A percentile compares a stretch with the other conserved stretches of the same genome.
Evolutionary conservation across 73 alveolate genomes (phyloP).

Genomic region (Symbiodinium natans): DNA sequence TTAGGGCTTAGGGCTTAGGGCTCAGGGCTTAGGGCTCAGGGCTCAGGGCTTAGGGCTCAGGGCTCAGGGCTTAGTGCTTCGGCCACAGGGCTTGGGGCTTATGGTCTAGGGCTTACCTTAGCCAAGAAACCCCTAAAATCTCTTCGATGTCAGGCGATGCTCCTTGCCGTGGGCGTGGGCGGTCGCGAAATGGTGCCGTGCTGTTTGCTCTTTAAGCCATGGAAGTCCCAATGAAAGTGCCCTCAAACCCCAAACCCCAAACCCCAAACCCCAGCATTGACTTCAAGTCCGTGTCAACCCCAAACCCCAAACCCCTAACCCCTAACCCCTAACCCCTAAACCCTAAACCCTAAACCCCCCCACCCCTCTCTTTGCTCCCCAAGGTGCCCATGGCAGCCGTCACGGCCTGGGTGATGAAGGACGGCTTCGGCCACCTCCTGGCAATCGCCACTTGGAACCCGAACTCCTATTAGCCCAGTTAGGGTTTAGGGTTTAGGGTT

Average conservation of each 20-base stretch:
- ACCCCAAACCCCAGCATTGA: neutral
- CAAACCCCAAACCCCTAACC: no score
- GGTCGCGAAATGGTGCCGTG: neutral
- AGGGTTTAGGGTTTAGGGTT: neutral
- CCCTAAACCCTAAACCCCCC: no score
- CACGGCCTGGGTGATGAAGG: constrained; percentile 85
- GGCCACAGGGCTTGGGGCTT: no score
- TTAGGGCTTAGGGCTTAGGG: neutral
- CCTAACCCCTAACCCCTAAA: no score
- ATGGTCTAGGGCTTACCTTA: neutral
- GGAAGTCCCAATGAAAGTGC: neutral
- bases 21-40: neutral
- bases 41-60: neutral
- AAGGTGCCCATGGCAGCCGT: constrained; percentile 56
- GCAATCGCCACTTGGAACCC: constrained; percentile 14
- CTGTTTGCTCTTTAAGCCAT: no score
- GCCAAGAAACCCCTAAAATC: neutral
- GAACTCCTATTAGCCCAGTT: neutral
- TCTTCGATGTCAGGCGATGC: constrained; percentile 35
- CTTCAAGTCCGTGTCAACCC: no score
- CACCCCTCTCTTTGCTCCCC: neutral
- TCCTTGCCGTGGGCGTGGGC: constrained; percentile 46
- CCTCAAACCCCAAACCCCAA: neutral
- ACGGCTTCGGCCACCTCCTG: constrained; percentile 49
- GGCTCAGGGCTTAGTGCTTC: no score